A percentile compares a stretch with the other conserved stretches of the same genome.
Evolutionary conservation across 768 basidiomycete genomes (phyloP).

Genomic region (Phylloporus sp.): DNA sequence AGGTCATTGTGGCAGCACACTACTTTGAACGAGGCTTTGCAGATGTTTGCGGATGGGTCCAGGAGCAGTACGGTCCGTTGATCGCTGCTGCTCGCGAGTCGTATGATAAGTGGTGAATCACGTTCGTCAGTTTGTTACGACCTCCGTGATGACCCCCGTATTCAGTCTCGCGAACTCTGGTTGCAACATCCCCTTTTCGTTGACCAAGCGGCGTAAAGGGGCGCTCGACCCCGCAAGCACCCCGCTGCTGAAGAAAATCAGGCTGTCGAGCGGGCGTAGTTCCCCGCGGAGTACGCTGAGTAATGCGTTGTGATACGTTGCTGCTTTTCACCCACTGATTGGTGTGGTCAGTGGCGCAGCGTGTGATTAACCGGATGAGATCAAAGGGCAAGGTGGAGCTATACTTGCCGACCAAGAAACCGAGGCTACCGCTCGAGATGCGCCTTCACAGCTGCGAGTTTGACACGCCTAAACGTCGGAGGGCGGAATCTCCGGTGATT

Average conservation of each 20-base stretch:
- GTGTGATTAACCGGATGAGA: slow-evolving; percentile 23
- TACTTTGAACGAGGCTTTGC: slow-evolving; percentile 37
- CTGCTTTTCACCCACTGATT: slow-evolving; percentile 2
- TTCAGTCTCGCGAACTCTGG: slow-evolving; percentile 11
- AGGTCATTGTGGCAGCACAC: slow-evolving; percentile 42
- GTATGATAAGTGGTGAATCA: slow-evolving; percentile 23
- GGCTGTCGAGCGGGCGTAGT: slow-evolving; percentile 13
- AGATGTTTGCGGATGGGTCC: slow-evolving; percentile 36
- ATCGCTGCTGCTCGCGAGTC: slow-evolving; percentile 30
- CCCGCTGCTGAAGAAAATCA: slow-evolving; percentile 18
- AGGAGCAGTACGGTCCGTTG: slow-evolving; percentile 36
- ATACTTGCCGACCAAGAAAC: slow-evolving; percentile 13
- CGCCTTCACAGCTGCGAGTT: slow-evolving; percentile 14
- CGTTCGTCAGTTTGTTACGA: not conserved
- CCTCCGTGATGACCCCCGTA: slow-evolving; percentile 6
- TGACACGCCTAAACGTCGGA: not conserved
- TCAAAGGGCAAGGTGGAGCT: slow-evolving; percentile 27
- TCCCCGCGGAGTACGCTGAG: slow-evolving; percentile 19
- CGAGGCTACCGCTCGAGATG: slow-evolving; percentile 13
- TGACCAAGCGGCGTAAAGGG: slow-evolving; percentile 12
- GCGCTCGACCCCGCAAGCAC: slow-evolving; percentile 5
- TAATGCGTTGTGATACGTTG: slow-evolving; percentile 4
- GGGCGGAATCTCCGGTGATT: slow-evolving; percentile 9
- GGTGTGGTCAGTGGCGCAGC: slow-evolving; percentile 21
- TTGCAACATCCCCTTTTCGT: not conserved